These are phyloP conservation scores for Annulohypoxylon truncatum DNA, from an alignment of 2,329 filamentous ascomycete species.

Conservation along the genomic window DNA sequence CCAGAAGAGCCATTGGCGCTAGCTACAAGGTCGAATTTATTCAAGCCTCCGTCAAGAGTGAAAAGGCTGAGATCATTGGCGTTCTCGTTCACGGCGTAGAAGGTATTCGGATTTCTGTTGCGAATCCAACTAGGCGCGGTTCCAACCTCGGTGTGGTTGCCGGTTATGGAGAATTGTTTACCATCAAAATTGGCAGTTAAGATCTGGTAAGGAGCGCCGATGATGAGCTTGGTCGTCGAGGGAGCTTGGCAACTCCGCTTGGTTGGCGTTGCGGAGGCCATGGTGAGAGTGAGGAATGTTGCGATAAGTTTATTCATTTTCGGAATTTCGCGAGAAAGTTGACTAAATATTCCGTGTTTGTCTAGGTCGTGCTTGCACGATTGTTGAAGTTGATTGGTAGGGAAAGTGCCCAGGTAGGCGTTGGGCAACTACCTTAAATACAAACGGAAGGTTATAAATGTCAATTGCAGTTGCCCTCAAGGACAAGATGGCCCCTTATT, in stretches of 20 bases:
- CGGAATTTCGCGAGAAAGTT: conserved; percentile 3
- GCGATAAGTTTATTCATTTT: conserved; percentile 38
- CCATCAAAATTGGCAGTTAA: conserved; percentile 57
- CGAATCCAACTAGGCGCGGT: conserved; percentile 60
- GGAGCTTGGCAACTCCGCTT: conserved; percentile 25
- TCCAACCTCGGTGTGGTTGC: conserved; percentile 49
- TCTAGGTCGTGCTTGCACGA: neutral
- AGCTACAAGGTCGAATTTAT: conserved; percentile 47
- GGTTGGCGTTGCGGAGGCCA: conserved; percentile 43
- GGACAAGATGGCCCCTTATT: neutral
- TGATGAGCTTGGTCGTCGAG: conserved; percentile 51
- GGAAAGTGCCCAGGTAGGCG: neutral
- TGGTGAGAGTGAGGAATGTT: conserved; percentile 43
- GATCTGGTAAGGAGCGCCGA: conserved; percentile 57
- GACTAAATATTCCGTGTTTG: neutral
- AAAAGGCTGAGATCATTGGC: conserved; percentile 55
- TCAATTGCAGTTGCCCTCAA: neutral
- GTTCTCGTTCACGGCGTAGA: conserved; percentile 64
- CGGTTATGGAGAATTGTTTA: conserved; percentile 53
- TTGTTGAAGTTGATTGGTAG: neutral
- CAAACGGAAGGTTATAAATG: neutral
- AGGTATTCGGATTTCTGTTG: conserved; percentile 53
- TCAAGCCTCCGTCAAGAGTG: conserved; percentile 51
- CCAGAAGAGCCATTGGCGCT: conserved; percentile 54
- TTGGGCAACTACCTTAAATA: neutral